These are phyloP conservation scores for Solanum hybrid DNA, from an alignment of 305 asterid species.

Conservation along the genomic window DNA sequence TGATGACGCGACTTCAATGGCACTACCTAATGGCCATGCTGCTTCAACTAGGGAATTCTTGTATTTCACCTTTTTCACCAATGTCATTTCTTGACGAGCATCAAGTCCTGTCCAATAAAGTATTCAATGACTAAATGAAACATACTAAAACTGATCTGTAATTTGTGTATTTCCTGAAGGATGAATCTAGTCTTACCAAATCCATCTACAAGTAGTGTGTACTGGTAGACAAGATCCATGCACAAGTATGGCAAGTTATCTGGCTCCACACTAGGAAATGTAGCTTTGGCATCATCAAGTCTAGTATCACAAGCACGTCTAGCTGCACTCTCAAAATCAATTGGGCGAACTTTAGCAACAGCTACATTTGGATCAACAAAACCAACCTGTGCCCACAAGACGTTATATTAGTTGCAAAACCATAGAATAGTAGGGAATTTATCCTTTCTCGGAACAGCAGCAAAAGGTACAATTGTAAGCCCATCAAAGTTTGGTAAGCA, in stretches of 20 bases:
- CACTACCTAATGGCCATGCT: slow-evolving; percentile 82
- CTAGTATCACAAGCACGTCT: slow-evolving; percentile 39
- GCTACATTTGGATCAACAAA: slow-evolving; percentile 24
- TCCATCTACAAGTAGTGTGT: slow-evolving; percentile 55
- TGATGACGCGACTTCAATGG: slow-evolving; percentile 38
- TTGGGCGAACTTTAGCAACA: slow-evolving; percentile 36
- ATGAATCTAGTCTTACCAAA: slow-evolving; percentile 31
- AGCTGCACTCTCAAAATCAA: slow-evolving; percentile 45
- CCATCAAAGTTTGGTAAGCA: background rate
- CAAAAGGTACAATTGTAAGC: background rate
- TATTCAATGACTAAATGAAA: background rate
- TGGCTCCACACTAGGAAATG: slow-evolving; percentile 27
- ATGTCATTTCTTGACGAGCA: slow-evolving; percentile 34
- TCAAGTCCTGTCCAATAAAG: slow-evolving; percentile 26
- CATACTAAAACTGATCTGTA: background rate
- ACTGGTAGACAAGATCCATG: slow-evolving; percentile 69
- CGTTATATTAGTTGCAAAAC: background rate
- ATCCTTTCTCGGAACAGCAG: background rate
- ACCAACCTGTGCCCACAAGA: slow-evolving; percentile 27
- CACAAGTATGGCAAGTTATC: slow-evolving; percentile 53
- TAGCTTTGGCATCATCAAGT: slow-evolving; percentile 34
- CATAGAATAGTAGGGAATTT: background rate
- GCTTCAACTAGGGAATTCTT: slow-evolving; percentile 43
- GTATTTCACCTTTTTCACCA: slow-evolving; percentile 46
- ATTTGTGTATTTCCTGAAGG: background rate